Conservation (phyloP, 2,329 filamentous ascomycete species). For the Exophiala calicioides region DNA sequence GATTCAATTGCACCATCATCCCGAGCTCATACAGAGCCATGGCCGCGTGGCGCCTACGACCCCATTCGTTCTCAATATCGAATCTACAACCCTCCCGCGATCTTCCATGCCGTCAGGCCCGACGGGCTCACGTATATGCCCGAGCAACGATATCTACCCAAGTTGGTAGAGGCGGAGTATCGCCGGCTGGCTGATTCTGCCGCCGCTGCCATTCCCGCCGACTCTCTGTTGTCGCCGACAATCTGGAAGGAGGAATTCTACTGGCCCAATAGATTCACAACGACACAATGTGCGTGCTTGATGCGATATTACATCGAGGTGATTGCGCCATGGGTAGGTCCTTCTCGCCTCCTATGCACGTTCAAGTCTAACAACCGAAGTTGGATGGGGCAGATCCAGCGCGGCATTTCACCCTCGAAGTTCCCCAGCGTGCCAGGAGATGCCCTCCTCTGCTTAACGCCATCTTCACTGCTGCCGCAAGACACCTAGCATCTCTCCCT, state of each 20-base stretch:
- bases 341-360: neutral
- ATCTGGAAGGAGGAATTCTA: conserved; percentile 31
- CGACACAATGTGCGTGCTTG: conserved; percentile 31
- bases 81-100: conserved; percentile 20
- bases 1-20: conserved; percentile 8
- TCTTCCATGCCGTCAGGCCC: conserved; percentile 6
- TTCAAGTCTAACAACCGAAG: conserved; percentile 18
- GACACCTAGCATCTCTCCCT: conserved; percentile 25
- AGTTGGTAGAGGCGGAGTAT: conserved; percentile 30
- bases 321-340: conserved; percentile 29
- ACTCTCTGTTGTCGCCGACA: conserved; percentile 25
- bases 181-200: conserved; percentile 27
- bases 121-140: conserved; percentile 21
- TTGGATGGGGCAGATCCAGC: conserved; percentile 32
- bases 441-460: conserved; percentile 31
- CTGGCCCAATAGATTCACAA: conserved; percentile 32
- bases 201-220: conserved; percentile 27
- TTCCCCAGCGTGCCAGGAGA: conserved; percentile 29
- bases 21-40: conserved; percentile 12
- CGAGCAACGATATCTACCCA: conserved; percentile 24
- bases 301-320: conserved; percentile 33
- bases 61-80: conserved; percentile 26
- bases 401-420: conserved; percentile 26
- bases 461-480: conserved; percentile 30
- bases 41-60: conserved; percentile 17